A percentile compares a stretch with the other conserved stretches of the same genome.
These are phyloP conservation scores for Pinus taeda DNA, from an alignment of 75 land plant species.

Conservation along the genomic window DNA sequence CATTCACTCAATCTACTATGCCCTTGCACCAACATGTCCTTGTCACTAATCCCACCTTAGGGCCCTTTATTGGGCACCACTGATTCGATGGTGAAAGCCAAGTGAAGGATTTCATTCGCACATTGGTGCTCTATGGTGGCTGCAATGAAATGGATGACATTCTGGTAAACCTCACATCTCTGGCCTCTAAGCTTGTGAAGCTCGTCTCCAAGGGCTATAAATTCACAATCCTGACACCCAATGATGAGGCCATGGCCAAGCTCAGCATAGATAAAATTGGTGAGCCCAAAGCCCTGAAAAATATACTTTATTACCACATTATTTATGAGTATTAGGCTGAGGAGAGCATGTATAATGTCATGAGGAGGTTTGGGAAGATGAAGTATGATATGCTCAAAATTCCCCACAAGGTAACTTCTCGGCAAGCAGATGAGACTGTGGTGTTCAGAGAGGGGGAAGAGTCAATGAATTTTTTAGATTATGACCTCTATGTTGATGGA, in stretches of 20 bases:
- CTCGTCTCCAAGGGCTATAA: constrained; percentile 79
- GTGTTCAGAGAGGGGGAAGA: constrained; percentile 24
- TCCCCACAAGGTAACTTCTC: constrained; percentile 64
- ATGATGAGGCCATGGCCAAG: constrained; percentile 77
- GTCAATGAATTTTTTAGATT: constrained; percentile 24
- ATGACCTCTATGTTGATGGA: constrained; percentile 62
- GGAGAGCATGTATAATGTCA: constrained; percentile 90
- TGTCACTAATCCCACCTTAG: constrained; percentile 86
- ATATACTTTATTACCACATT: constrained; percentile 62
- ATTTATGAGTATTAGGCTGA: constrained; percentile 92
- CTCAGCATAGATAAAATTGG: constrained; percentile 72
- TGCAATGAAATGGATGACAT: constrained; percentile 93
- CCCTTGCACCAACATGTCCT: constrained; percentile 55
- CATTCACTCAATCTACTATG: constrained; percentile 41
- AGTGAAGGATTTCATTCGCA: too few relatives aligned
- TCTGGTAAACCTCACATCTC: constrained; percentile 75
- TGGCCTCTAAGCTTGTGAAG: constrained; percentile 72
- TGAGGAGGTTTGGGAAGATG: constrained; percentile 70
- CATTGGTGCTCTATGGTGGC: too few relatives aligned
- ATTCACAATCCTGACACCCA: constrained; percentile 78
- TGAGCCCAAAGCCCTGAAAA: constrained; percentile 71
- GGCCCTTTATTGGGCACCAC: constrained; percentile 48
- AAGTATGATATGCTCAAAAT: not conserved
- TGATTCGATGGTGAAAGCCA: constrained; percentile 43
- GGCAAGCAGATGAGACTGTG: constrained; percentile 82